A percentile compares a stretch with the other conserved stretches of the same genome.
Conservation (phyloP, 768 basidiomycete genomes). For the Lactarius evosmus region DNA sequence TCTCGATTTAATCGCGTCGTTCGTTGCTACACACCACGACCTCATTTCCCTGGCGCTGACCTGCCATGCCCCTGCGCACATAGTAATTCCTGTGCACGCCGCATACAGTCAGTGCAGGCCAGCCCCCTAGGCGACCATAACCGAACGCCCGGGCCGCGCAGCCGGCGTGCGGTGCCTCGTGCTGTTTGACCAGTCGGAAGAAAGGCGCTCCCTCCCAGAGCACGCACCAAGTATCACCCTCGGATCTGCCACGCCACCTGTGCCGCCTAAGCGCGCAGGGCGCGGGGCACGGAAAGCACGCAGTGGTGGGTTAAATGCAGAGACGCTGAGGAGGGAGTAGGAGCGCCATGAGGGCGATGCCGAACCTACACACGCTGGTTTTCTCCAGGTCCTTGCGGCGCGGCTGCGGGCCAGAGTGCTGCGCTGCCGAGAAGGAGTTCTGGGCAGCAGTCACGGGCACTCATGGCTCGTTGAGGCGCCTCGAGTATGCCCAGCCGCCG, state of each 20-base stretch:
- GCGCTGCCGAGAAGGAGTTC: slow-evolving; percentile 1
- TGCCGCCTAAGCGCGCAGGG: background rate
- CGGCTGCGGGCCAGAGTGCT: too few species aligned
- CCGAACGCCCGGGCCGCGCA: slow-evolving; percentile 10
- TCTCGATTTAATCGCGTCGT: slow-evolving; percentile 15
- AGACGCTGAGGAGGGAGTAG: slow-evolving; percentile 6
- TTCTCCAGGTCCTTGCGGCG: background rate
- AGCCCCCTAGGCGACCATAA: slow-evolving; percentile 9
- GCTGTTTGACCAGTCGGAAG: slow-evolving; percentile 4
- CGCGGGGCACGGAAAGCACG: background rate
- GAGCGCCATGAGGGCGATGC: slow-evolving; percentile 10
- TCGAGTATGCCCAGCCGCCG: slow-evolving; percentile 4
- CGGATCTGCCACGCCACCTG: background rate
- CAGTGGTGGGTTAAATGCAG: background rate
- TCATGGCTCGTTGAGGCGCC: background rate
- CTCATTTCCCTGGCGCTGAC: slow-evolving; percentile 14
- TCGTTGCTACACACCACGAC: slow-evolving; percentile 16
- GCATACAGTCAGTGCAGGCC: slow-evolving; percentile 11
- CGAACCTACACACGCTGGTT: slow-evolving; percentile 5
- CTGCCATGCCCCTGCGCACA: slow-evolving; percentile 4
- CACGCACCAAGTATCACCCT: background rate
- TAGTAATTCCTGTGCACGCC: slow-evolving; percentile 18
- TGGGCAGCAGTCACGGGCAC: slow-evolving; percentile 4
- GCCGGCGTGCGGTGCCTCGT: slow-evolving; percentile 12
- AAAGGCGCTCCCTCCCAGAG: slow-evolving; percentile 5